Base-by-base conservation (phyloP, 2,329 filamentous ascomycete species). In the Verticillium nonalfalfae region DNA sequence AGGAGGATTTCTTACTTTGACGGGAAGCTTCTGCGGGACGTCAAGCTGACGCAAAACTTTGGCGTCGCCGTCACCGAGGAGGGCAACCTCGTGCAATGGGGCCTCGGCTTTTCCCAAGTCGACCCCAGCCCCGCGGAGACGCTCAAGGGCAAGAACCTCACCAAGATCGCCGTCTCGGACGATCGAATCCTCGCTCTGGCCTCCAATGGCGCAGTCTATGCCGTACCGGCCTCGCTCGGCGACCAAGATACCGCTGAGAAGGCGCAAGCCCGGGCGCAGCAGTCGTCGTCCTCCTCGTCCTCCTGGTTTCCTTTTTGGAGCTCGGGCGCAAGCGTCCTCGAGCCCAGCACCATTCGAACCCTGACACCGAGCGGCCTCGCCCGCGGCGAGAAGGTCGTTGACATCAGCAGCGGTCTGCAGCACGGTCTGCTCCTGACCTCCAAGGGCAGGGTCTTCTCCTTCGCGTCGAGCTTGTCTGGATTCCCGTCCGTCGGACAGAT, bases 31-130 rank as follows among this genome's bases (percentile, higher is more conserved):
- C 79, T 99, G 52, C 84, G 94, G 57, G 95, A 97, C 71, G 79
- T 98, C 65, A 97, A 96, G 77, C 77, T 98, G 58, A 91, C 93
- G 62, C 83, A 86, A 60, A 85, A 86, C 50, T 93, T 96, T 71
- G 95, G 91, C 9, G 94, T 88, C 4, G 95, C 95, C 10, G 88
- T 98, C 50, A 89, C 88, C 4, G 93, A 97, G 72, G 87, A 89
- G 64, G 95, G 95, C 4, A 90, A 98, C 72, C 74, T 99, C 55
- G 80, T 97, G 13, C 93, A 98, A 76, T 99, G 95, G 95, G 95
- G 95, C 1, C 81, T 82, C 3, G 91, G 82, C 3, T 97, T 89
- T 72, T 89, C 89, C 7, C 81, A 84, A 60, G 81, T 85, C 4
- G 79, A 85, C 35, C 83, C 79, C 10, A 77, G 80, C 35, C 95